These are phyloP conservation scores for Massarina eburnea DNA, from an alignment of 2,329 filamentous ascomycete species.

Conservation along the genomic window DNA sequence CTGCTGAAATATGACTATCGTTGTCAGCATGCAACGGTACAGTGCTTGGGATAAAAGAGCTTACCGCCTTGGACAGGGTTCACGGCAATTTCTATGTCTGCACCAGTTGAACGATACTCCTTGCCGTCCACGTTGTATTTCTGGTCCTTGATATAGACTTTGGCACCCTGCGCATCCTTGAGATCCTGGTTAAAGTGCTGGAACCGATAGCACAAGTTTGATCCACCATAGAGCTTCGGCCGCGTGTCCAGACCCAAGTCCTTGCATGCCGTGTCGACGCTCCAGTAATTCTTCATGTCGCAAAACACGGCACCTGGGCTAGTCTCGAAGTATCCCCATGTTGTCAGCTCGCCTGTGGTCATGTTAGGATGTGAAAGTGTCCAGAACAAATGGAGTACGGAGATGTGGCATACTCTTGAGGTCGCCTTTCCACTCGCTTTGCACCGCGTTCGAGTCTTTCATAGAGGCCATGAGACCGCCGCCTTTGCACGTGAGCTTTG, in stretches of 20 bases:
- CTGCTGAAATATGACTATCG: conserved; percentile 2
- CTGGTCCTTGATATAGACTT: neutral
- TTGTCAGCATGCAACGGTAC: neutral
- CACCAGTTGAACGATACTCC: conserved; percentile 3
- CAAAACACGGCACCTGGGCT: conserved; percentile 9
- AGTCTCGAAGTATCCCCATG: conserved; percentile 17
- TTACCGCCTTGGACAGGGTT: conserved; percentile 9
- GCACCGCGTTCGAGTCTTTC: conserved; percentile 14
- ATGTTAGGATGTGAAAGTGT: neutral
- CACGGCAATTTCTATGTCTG: conserved; percentile 1
- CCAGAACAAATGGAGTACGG: neutral
- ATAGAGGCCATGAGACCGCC: conserved; percentile 11
- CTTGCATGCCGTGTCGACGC: conserved; percentile 7
- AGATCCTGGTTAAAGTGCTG: no score
- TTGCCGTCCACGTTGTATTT: conserved; percentile 6
- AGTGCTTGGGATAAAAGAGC: neutral
- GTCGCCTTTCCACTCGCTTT: conserved; percentile 16
- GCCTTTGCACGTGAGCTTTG: conserved; percentile 11
- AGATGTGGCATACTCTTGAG: conserved; percentile 2
- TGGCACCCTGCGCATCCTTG: conserved; percentile 5
- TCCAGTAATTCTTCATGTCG: conserved; percentile 16
- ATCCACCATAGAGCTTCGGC: conserved; percentile 12
- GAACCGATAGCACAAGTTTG: conserved; percentile 18
- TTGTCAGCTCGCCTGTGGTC: conserved; percentile 1
- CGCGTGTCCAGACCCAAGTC: conserved; percentile 12